Conservation (phyloP, 371 early-diverging fungal genomes). For the Parasitella parasitica region DNA sequence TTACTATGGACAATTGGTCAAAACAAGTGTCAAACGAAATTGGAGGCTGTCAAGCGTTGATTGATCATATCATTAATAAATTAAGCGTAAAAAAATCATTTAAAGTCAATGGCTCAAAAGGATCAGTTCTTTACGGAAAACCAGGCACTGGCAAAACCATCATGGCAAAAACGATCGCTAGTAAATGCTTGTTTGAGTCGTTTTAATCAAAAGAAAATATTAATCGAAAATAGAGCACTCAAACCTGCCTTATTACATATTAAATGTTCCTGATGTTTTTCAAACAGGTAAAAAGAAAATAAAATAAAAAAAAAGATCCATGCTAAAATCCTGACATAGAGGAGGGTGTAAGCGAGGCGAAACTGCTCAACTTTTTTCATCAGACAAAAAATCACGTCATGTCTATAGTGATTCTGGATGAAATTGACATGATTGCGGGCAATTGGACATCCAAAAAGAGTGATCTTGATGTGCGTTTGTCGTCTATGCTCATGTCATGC, state of each 20-base stretch:
- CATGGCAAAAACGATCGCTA: conserved; percentile 53
- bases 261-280: conserved; percentile 76
- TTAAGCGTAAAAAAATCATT: conserved; percentile 19
- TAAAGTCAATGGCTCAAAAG: conserved; percentile 39
- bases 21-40: conserved; percentile 28
- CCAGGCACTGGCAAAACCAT: conserved; percentile 71
- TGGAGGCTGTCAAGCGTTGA: conserved; percentile 44
- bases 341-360: conserved; percentile 58
- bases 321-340: conserved; percentile 31
- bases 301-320: not conserved
- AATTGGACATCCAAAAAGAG: conserved; percentile 39
- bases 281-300: conserved; percentile 47
- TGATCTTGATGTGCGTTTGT: conserved; percentile 31
- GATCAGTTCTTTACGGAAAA: conserved; percentile 53
- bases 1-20: conserved; percentile 31
- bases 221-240: conserved; percentile 32
- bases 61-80: conserved; percentile 28
- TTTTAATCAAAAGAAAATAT: not conserved
- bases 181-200: conserved; percentile 23
- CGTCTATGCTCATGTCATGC: conserved; percentile 21
- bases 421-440: conserved; percentile 62
- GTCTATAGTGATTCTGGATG: conserved; percentile 59
- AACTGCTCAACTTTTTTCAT: conserved; percentile 41
- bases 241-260: conserved; percentile 51
- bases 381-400: conserved; percentile 24